Conservation (phyloP, 805 yeast genomes). For the Candida ortonii region DNA sequence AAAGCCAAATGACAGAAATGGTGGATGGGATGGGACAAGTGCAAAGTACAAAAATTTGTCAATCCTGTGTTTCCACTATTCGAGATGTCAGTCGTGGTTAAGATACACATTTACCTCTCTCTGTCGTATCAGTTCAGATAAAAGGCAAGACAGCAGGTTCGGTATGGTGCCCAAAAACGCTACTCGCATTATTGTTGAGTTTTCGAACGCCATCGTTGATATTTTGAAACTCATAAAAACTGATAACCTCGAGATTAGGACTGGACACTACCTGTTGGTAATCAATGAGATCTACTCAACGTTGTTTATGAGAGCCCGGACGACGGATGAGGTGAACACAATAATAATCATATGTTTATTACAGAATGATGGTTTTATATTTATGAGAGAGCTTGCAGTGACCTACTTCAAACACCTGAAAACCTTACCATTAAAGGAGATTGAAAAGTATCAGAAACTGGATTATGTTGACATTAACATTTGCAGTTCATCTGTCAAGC, state of each 20-base stretch:
- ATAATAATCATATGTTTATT: slow-evolving; percentile 47
- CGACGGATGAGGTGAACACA: slow-evolving; percentile 34
- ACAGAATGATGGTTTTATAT: slow-evolving; percentile 47
- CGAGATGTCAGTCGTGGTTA: slow-evolving; percentile 44
- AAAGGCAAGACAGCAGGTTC: slow-evolving; percentile 42
- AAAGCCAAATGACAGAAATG: slow-evolving; percentile 37
- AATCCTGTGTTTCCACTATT: slow-evolving; percentile 50
- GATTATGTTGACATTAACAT: slow-evolving; percentile 27
- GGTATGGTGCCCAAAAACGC: slow-evolving; percentile 28
- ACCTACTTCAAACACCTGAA: slow-evolving; percentile 25
- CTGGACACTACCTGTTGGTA: slow-evolving; percentile 27
- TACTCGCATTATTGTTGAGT: slow-evolving; percentile 25
- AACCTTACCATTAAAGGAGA: slow-evolving; percentile 15
- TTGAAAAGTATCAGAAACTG: slow-evolving; percentile 16
- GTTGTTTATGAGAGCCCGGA: slow-evolving; percentile 23
- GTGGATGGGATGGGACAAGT: slow-evolving; percentile 43
- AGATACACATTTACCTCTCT: slow-evolving; percentile 32
- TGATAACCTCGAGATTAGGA: slow-evolving; percentile 21
- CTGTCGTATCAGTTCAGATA: slow-evolving; percentile 31
- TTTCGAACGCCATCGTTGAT: slow-evolving; percentile 20
- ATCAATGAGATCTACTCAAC: slow-evolving; percentile 27
- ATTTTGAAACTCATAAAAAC: slow-evolving; percentile 19
- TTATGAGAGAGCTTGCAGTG: slow-evolving; percentile 29
- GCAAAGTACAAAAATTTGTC: slow-evolving; percentile 63
- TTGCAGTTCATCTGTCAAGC: slow-evolving; percentile 23